Conservation (phyloP, 805 yeast genomes). For the Cyberlindnera amylophila region DNA sequence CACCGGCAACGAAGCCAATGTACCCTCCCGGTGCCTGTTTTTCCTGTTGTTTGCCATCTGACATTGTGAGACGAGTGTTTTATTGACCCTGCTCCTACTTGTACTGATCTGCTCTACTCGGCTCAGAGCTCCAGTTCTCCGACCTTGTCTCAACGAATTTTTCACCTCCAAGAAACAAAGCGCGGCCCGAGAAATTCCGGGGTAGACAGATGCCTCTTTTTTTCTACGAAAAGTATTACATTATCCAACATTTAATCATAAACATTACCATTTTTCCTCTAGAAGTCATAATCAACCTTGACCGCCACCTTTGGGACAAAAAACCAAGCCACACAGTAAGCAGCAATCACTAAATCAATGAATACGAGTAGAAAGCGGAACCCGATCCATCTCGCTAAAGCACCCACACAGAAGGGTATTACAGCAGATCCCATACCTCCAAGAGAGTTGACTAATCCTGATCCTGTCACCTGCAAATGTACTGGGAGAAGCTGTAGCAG, state of each 20-base stretch:
- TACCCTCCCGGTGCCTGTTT: slow-evolving; percentile 25
- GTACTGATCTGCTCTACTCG: no score
- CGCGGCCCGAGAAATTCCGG: no score
- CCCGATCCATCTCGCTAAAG: slow-evolving; percentile 18
- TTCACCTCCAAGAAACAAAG: no score
- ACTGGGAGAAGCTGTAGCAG: slow-evolving; percentile 60
- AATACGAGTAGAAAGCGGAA: slow-evolving; percentile 10
- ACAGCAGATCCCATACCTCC: slow-evolving; percentile 86
- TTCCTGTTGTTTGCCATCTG: neutral
- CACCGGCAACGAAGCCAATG: slow-evolving; percentile 85
- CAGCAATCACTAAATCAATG: slow-evolving; percentile 8
- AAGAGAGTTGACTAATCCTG: slow-evolving; percentile 71
- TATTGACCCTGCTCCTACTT: no score
- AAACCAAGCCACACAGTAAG: slow-evolving; percentile 13
- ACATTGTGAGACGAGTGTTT: neutral
- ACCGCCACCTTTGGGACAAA: slow-evolving; percentile 3
- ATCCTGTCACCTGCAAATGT: slow-evolving; percentile 56
- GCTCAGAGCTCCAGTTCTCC: no score
- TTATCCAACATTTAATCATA: no score
- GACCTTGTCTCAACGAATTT: no score
- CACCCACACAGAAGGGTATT: slow-evolving; percentile 63
- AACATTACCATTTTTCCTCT: no score
- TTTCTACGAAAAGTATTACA: no score
- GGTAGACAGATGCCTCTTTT: neutral
- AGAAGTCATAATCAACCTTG: slow-evolving; percentile 8